A percentile compares a stretch with the other conserved stretches of the same genome.
These are phyloP conservation scores for Ceratocystis colombiana DNA, from an alignment of 2,329 filamentous ascomycete species.

Conservation along the genomic window DNA sequence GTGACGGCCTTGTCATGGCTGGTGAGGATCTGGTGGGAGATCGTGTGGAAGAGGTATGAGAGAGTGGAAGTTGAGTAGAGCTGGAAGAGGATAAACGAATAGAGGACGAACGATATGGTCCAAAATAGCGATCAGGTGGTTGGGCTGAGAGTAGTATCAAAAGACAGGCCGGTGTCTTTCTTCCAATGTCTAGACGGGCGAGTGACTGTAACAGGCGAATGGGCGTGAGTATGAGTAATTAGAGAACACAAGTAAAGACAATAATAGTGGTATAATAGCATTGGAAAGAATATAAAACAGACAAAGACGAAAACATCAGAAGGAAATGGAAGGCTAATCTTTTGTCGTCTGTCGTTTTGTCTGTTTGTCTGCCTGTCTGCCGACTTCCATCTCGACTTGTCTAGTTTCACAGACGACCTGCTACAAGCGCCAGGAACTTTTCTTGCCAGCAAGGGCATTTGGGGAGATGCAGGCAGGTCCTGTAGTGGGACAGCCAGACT, in stretches of 20 bases:
- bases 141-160: background rate
- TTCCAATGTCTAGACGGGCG: background rate
- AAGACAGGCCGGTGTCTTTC: background rate
- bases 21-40: conserved; percentile 27
- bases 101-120: background rate
- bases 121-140: background rate
- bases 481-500: background rate
- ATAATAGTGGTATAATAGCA: background rate
- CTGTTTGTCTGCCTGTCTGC: background rate
- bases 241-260: background rate
- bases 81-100: background rate
- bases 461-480: background rate
- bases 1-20: conserved; percentile 30
- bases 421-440: conserved; percentile 3
- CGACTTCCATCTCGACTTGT: conserved; percentile 10
- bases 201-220: background rate
- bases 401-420: conserved; percentile 4
- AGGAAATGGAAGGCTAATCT: background rate
- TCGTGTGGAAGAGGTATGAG: background rate
- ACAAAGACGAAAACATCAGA: background rate
- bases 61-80: background rate
- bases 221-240: background rate
- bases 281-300: background rate
- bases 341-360: background rate
- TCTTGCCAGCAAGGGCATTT: background rate